Conservation (phyloP, 768 basidiomycete species). For the Hygrophorus russula region DNA sequence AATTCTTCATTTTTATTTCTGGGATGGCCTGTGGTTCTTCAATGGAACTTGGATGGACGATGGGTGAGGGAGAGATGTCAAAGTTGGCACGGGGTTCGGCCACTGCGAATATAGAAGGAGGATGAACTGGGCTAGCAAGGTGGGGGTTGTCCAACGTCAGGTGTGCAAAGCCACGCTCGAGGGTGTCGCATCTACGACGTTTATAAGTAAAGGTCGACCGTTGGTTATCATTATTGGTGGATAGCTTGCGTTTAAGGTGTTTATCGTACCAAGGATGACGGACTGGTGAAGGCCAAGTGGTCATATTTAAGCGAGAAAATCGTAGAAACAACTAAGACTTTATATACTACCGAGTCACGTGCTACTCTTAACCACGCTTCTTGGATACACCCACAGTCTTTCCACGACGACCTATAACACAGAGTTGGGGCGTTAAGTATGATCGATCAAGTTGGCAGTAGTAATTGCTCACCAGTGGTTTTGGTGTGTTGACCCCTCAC, state of each 20-base stretch:
- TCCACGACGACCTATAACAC: conserved; percentile 68
- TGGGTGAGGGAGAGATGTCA: not conserved
- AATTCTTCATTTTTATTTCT: conserved; percentile 54
- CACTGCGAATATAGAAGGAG: not conserved
- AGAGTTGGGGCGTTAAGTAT: too few species aligned
- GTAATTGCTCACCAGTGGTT: conserved; percentile 67
- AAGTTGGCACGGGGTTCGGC: not conserved
- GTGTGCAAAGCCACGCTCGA: conserved; percentile 50
- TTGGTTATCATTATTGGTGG: conserved; percentile 12
- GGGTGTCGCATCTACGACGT: conserved; percentile 22
- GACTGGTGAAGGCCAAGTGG: conserved; percentile 15
- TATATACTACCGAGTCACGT: too few species aligned
- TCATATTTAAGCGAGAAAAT: not conserved
- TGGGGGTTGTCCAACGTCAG: conserved; percentile 22
- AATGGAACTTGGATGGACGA: conserved; percentile 21
- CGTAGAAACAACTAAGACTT: too few species aligned
- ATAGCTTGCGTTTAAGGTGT: conserved; percentile 29
- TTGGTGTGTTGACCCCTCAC: conserved; percentile 99
- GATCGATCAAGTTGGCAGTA: too few species aligned
- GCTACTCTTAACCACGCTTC: conserved; percentile 60
- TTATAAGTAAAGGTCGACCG: conserved; percentile 7
- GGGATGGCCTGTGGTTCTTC: conserved; percentile 29
- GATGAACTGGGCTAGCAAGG: not conserved
- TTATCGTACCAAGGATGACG: conserved; percentile 35
- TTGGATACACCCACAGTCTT: conserved; percentile 97